Evolutionary conservation across 331 rosid genomes (phyloP).

Genomic region (Acacia concinna): DNA sequence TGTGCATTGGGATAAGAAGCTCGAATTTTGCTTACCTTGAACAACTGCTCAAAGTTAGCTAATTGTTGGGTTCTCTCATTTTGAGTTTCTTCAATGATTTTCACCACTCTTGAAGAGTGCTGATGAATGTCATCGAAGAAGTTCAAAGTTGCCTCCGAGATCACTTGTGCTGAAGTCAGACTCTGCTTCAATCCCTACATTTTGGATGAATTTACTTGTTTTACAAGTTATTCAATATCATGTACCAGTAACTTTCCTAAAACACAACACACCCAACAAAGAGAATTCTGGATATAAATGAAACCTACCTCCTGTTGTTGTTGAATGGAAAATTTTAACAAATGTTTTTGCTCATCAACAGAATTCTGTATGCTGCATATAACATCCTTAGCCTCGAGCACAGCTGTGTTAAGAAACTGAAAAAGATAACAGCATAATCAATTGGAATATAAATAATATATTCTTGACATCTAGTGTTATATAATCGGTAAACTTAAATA

Average conservation of each 20-base stretch:
- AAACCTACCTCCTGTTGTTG: conserved; percentile 72
- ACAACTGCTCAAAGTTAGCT: conserved; percentile 65
- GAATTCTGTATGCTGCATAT: conserved; percentile 57
- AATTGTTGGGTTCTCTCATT: conserved; percentile 54
- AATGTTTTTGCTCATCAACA: conserved; percentile 72
- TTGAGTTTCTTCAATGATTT: conserved; percentile 61
- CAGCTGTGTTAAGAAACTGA: conserved; percentile 69
- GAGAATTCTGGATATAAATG: neutral
- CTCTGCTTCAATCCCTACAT: conserved; percentile 68
- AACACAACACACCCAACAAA: neutral
- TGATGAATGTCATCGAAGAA: conserved; percentile 60
- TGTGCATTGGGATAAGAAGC: neutral
- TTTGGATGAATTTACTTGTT: conserved; percentile 25
- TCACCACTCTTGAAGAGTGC: conserved; percentile 58
- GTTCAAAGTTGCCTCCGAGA: conserved; percentile 63
- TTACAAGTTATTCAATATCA: conserved; percentile 8
- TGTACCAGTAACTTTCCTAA: neutral
- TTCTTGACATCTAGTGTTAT: conserved; percentile 28
- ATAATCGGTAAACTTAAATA: neutral
- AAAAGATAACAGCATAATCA: conserved; percentile 28
- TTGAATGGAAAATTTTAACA: conserved; percentile 53
- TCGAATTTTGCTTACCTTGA: conserved; percentile 58
- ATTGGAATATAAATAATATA: neutral
- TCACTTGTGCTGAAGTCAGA: conserved; percentile 56
- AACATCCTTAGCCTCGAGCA: conserved; percentile 71